Conservation (phyloP, 805 yeast genomes). For the Teunomyces funiuensis region DNA sequence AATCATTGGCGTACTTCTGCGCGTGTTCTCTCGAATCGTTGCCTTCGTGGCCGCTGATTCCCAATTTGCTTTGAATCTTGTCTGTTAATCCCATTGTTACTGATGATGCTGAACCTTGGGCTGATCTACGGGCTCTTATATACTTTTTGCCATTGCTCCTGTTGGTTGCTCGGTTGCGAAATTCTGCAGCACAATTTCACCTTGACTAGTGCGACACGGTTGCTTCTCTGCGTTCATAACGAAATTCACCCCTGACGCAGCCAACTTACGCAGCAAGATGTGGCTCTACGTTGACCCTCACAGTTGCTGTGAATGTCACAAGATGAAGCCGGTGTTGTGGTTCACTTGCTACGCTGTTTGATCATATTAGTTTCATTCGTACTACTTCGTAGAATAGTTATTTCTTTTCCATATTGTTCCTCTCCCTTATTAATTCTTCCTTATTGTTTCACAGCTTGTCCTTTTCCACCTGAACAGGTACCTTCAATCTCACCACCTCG, state of each 20-base stretch:
- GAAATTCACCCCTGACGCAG: too few species aligned
- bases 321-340: neutral
- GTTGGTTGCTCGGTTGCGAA: too few species aligned
- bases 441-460: neutral
- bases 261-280: too few species aligned
- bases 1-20: conserved; percentile 25
- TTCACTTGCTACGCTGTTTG: too few species aligned
- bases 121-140: neutral
- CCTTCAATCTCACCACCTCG: conserved; percentile 22
- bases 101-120: neutral
- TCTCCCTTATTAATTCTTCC: neutral
- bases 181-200: too few species aligned
- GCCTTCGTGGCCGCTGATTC: conserved; percentile 30
- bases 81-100: conserved; percentile 38
- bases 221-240: too few species aligned
- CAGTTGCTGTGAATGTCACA: too few species aligned
- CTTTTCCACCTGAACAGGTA: conserved; percentile 32
- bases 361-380: too few species aligned
- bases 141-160: too few species aligned
- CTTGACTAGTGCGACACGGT: too few species aligned
- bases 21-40: conserved; percentile 28
- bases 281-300: too few species aligned
- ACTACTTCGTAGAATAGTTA: too few species aligned
- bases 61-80: conserved; percentile 31
- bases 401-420: neutral